Base-by-base conservation (phyloP, 2,329 filamentous ascomycete genomes). In the Aspergillus fructus region DNA sequence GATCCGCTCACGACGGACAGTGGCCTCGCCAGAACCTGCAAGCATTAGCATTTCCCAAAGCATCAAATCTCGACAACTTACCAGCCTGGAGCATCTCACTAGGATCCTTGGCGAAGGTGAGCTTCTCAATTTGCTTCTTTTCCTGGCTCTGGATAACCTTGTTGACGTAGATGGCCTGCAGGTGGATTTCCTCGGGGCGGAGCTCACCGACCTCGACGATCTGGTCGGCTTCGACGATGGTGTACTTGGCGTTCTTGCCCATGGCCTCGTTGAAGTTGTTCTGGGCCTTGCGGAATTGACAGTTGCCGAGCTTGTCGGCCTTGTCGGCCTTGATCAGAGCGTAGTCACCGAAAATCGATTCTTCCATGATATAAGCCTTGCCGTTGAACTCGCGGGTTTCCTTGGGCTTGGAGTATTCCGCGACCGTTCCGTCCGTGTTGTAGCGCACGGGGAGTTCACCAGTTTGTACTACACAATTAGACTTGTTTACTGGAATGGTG, bases 91-190 rank as follows among this genome's bases (percentile, higher is more conserved):
- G 65, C 64, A 73, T 60, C 59, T 73, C 85, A 58, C 74, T 75
- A 4, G 81, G 78, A 81, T 79, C 86, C 78, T 90, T 91, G 64
- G 86, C 83, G 75, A 85, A 90, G 33, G 90, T 91, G 72, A 84
- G 85, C 76, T 93, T 92, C 76, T 96, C 91, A 56, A 93, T 85
- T 45, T 83, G 81, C 79, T 93, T 93, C 51, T 84, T 77, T 13
- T 82, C 83, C 0, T 86, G 91, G 1, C 88, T 86, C 52, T 88
- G 86, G 11, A 94, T 87, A 53, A 96, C 89, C 56, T 90, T 85
- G 73, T 93, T 89, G 69, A 94, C 87, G 73, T 87, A 94, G 70
- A 96, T 91, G n/a, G 90, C 90, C 1, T 90, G 90, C 13, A 96
- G 80, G 69, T 94, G 87, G 19, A 94, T 85, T 43, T 86, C 83